A percentile compares a stretch with the other conserved stretches of the same genome.
phyloP scores from a whole-genome alignment of 2,329 filamentous ascomycete species.

The Paecilomyces dactylethromorphus region DNA sequence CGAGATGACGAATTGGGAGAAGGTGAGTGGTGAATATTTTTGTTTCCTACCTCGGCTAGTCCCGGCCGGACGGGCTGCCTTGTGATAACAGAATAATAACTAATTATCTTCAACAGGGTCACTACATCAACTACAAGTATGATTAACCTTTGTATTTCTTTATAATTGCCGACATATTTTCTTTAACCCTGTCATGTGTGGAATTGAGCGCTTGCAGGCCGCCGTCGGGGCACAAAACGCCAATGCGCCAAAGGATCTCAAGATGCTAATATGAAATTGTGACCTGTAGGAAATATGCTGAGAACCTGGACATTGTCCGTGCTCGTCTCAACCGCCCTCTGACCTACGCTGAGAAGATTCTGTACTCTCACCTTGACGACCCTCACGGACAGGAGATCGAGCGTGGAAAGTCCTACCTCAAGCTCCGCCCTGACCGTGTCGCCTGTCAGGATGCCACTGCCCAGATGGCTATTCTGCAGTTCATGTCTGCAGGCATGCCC shows the following conservation, averaged over 20 bases:
- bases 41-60: constrained; percentile 13
- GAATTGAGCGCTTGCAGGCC: background rate
- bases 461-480: constrained; percentile 99
- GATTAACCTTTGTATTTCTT: constrained; percentile 8
- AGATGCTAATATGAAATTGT: constrained; percentile 15
- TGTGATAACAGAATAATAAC: constrained; percentile 10
- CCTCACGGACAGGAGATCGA: constrained; percentile 93
- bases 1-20: constrained; percentile 95
- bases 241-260: background rate
- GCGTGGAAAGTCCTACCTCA: constrained; percentile 92
- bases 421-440: constrained; percentile 92
- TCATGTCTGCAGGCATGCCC: constrained; percentile 98
- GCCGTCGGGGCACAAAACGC: background rate
- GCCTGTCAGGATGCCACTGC: constrained; percentile 99
- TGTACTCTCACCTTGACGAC: constrained; percentile 98
- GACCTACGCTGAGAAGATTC: constrained; percentile 95
- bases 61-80: constrained; percentile 10
- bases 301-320: constrained; percentile 90
- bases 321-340: constrained; percentile 84
- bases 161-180: background rate
- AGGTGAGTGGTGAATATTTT: constrained; percentile 38
- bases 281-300: constrained; percentile 80
- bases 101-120: constrained; percentile 45
- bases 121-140: constrained; percentile 93
- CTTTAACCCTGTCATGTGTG: background rate